Conservation (phyloP, 2,329 filamentous ascomycete species). For the Proliferodiscus dingleyae region DNA sequence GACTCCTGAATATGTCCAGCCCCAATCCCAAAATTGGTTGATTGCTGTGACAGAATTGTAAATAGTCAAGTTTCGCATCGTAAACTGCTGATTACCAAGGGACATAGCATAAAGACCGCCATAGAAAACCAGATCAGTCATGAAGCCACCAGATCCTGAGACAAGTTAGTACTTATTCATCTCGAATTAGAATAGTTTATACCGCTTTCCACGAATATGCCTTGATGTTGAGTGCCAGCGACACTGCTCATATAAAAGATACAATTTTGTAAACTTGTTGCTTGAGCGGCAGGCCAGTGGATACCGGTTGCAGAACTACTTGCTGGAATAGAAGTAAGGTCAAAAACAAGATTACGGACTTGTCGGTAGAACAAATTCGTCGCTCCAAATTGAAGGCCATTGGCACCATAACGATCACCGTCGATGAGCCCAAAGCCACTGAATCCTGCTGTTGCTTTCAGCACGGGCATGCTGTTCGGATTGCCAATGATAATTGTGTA, state of each 20-base stretch:
- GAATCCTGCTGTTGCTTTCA: constrained; percentile 70
- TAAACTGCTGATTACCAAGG: constrained; percentile 63
- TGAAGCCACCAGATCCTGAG: constrained; percentile 49
- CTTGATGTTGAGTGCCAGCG: constrained; percentile 45
- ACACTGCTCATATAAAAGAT: constrained; percentile 50
- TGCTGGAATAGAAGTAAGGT: constrained; percentile 38
- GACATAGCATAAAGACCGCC: constrained; percentile 57
- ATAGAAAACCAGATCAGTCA: constrained; percentile 55
- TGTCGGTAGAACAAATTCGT: constrained; percentile 64
- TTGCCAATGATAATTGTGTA: constrained; percentile 27
- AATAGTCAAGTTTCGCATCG: constrained; percentile 48
- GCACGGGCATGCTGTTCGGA: constrained; percentile 50
- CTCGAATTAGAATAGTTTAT: constrained; percentile 38
- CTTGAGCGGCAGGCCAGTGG: constrained; percentile 50
- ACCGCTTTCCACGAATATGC: constrained; percentile 44
- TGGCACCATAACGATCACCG: constrained; percentile 67
- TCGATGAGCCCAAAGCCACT: constrained; percentile 82
- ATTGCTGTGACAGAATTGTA: constrained; percentile 49
- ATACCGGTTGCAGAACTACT: constrained; percentile 36
- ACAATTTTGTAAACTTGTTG: constrained; percentile 57
- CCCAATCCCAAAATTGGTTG: constrained; percentile 56
- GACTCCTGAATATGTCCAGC: constrained; percentile 49
- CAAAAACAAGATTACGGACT: constrained; percentile 61
- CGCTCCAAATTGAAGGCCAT: constrained; percentile 73
- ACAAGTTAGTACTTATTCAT: constrained; percentile 27